Conservation (phyloP, 1,139 yeast genomes). For the Candida sojae region DNA sequence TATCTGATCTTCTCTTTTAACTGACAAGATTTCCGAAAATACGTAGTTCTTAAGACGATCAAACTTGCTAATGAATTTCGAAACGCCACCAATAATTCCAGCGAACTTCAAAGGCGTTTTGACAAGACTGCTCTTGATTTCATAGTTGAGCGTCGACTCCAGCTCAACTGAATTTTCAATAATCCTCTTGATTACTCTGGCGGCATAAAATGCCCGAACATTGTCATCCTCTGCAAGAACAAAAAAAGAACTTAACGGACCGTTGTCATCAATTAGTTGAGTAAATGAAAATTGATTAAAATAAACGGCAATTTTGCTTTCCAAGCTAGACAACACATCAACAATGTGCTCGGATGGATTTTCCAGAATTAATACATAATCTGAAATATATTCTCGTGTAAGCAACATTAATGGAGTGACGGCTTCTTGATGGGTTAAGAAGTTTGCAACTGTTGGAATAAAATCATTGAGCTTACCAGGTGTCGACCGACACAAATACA, state of each 20-base stretch:
- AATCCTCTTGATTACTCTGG: constrained; percentile 26
- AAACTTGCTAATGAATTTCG: constrained; percentile 37
- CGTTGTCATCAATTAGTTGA: constrained; percentile 2
- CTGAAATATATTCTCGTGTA: constrained; percentile 30
- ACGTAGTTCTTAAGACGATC: constrained; percentile 60
- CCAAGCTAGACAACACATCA: background rate
- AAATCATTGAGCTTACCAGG: constrained; percentile 8
- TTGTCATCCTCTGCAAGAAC: constrained; percentile 5
- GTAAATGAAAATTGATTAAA: background rate
- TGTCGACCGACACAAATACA: constrained; percentile 29
- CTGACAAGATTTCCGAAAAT: constrained; percentile 68
- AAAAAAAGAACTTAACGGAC: background rate
- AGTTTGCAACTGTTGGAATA: constrained; percentile 15
- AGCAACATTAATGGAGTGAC: constrained; percentile 14
- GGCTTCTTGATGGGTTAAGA: constrained; percentile 11
- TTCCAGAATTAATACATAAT: constrained; percentile 21
- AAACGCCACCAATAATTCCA: constrained; percentile 36
- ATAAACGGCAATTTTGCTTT: background rate
- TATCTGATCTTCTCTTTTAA: constrained; percentile 39
- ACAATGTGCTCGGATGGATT: constrained; percentile 6
- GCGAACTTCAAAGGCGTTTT: constrained; percentile 39
- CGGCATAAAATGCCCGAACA: constrained; percentile 21
- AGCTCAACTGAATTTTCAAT: constrained; percentile 30
- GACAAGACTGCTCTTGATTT: constrained; percentile 31
- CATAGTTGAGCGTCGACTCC: constrained; percentile 26